Base-by-base conservation (phyloP, 2,329 filamentous ascomycete species). In the Verticillium albo-atrum region DNA sequence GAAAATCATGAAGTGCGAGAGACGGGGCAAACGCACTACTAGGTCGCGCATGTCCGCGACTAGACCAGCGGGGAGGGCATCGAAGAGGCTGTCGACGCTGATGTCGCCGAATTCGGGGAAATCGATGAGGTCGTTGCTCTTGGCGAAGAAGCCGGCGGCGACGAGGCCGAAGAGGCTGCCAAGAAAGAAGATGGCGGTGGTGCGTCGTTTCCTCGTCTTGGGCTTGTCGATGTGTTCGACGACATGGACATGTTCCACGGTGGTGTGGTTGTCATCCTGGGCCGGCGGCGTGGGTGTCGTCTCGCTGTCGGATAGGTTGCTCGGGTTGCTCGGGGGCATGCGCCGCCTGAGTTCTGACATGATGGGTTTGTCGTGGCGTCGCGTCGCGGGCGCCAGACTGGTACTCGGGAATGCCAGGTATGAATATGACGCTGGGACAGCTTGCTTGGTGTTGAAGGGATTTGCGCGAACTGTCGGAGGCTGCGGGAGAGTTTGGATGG, bases 161-260 rank as follows among this genome's bases (percentile, higher is more conserved):
- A 96, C 77, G 59, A 99, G 83, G 14, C 95, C 95, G 67, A 95
- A 94, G n/a, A 99, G 69, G 47, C 92, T 91, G 32, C 95, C 95
- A 23, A 99, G 80, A 10, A 89, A 78, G 74, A 99, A 98, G 28
- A 97, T 90, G 69, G 96, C 86, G 2, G 88, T 88, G 73, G 86
- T 90, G 63, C 88, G 86, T 66, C 91, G 85, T 76, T 94, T 96
- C 63, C 84, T 84, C 56, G 77, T 79, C 66, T 82, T 83, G 12
- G 76, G 72, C 25, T 68, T 70, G 58, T 76, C 73, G 7, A 60
- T 28, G 27, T 58, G 53, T 58, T 79, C 75, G 62, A 81, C 70
- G 50, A 82, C 70, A 60, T 79, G 77, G 58, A 80, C 71, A 58
- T 75, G 74, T 23, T 74, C 69, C 47, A 66, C 68, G 30, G 65